phyloP scores from a whole-genome alignment of 1,139 yeast genomes.

The Lodderomyces elongisporus region DNA sequence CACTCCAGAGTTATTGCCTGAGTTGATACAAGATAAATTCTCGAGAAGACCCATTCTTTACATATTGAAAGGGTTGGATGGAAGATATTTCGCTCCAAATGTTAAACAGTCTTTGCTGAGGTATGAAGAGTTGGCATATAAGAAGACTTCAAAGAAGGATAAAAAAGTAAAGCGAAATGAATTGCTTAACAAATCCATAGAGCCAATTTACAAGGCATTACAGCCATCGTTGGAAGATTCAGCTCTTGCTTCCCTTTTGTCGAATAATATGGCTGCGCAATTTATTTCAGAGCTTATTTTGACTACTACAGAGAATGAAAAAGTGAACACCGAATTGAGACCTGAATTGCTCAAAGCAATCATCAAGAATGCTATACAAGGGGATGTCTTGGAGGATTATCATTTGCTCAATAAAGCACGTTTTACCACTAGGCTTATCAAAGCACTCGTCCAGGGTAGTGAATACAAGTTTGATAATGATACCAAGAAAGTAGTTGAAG shows the following conservation, averaged over 20 bases:
- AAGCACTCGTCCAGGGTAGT: slow-evolving; percentile 73
- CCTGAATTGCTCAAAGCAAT: slow-evolving; percentile 51
- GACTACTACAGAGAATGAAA: slow-evolving; percentile 43
- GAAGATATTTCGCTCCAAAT: slow-evolving; percentile 75
- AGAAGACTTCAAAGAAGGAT: slow-evolving; percentile 80
- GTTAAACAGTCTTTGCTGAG: slow-evolving; percentile 55
- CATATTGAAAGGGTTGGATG: slow-evolving; percentile 72
- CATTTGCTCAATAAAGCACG: slow-evolving; percentile 66
- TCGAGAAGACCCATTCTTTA: slow-evolving; percentile 89
- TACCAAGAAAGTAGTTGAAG: slow-evolving; percentile 50
- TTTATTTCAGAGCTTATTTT: slow-evolving; percentile 71
- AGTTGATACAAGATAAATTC: slow-evolving; percentile 63
- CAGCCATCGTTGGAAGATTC: slow-evolving; percentile 19
- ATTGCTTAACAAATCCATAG: slow-evolving; percentile 60
- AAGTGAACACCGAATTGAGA: slow-evolving; percentile 42
- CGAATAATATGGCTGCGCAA: slow-evolving; percentile 78
- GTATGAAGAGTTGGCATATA: slow-evolving; percentile 60
- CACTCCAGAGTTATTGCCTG: slow-evolving; percentile 50
- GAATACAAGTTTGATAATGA: slow-evolving; percentile 59
- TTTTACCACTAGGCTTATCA: slow-evolving; percentile 70
- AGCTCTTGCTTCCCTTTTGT: slow-evolving; percentile 38
- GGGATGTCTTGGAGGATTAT: slow-evolving; percentile 64
- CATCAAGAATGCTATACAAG: slow-evolving; percentile 52
- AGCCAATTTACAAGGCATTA: slow-evolving; percentile 56
- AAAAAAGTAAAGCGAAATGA: slow-evolving; percentile 72